Percentiles rank a stretch among this genome's conserved stretches.
These are phyloP conservation scores for Aspergillus carlsbadensis DNA, from an alignment of 495 filamentous ascomycete species.

Conservation along the genomic window DNA sequence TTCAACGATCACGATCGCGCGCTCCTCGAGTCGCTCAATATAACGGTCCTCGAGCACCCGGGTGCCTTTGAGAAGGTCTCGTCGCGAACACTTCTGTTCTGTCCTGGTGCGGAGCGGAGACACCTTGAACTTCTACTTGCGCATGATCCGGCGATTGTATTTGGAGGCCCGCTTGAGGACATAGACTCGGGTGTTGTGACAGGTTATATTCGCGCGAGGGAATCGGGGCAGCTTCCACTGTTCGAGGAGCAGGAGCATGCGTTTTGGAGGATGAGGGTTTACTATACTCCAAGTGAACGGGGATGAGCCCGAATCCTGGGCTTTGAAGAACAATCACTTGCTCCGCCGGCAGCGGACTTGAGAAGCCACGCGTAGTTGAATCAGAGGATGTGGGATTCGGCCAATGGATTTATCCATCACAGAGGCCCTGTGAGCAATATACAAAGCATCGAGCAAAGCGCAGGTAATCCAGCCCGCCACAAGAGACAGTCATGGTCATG, in stretches of 20 bases:
- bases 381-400: background rate
- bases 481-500: background rate
- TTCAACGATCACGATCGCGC: slow-evolving; percentile 61
- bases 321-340: background rate
- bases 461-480: background rate
- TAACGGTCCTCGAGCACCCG: slow-evolving; percentile 57
- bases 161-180: slow-evolving; percentile 39
- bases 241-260: slow-evolving; percentile 41
- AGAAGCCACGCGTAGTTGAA: background rate
- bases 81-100: slow-evolving; percentile 58
- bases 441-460: background rate
- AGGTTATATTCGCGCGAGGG: slow-evolving; percentile 20
- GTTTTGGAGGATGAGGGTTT: slow-evolving; percentile 46
- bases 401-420: background rate
- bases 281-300: slow-evolving; percentile 20
- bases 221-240: slow-evolving; percentile 28
- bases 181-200: slow-evolving; percentile 28
- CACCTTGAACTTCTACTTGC: slow-evolving; percentile 38
- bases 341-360: background rate
- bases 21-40: slow-evolving; percentile 53
- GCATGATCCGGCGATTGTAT: slow-evolving; percentile 29
- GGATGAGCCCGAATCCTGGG: background rate
- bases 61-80: slow-evolving; percentile 54
- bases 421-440: too few species aligned
- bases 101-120: slow-evolving; percentile 45